A percentile compares a stretch with the other conserved stretches of the same genome.
Conservation (phyloP, 2,329 filamentous ascomycete genomes). For the Sclerotinia minor region DNA sequence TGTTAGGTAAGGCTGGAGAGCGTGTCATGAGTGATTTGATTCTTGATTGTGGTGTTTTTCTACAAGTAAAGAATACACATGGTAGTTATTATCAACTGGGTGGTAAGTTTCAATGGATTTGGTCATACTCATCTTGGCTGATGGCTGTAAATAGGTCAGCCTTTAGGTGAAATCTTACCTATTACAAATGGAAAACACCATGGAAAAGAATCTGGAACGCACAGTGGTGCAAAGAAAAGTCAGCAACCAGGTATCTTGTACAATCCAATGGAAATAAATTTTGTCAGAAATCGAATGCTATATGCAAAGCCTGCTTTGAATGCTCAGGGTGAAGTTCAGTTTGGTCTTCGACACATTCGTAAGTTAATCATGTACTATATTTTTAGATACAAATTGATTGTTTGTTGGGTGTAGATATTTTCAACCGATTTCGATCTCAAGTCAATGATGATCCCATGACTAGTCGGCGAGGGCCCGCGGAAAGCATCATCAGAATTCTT, state of each 20-base stretch:
- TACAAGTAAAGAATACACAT: slow-evolving; percentile 56
- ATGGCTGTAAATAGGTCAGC: slow-evolving; percentile 32
- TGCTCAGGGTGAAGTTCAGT: slow-evolving; percentile 63
- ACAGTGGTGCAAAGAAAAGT: background rate
- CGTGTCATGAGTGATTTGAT: slow-evolving; percentile 76
- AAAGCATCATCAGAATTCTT: slow-evolving; percentile 69
- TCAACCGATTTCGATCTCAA: slow-evolving; percentile 64
- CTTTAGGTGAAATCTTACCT: slow-evolving; percentile 37
- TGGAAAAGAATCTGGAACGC: background rate
- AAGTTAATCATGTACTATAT: slow-evolving; percentile 43
- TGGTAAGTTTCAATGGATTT: slow-evolving; percentile 51
- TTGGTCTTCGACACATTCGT: slow-evolving; percentile 82
- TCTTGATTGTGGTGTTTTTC: slow-evolving; percentile 75
- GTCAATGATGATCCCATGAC: background rate
- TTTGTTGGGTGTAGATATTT: slow-evolving; percentile 60
- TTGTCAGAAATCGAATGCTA: slow-evolving; percentile 82
- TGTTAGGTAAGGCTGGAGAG: slow-evolving; percentile 76
- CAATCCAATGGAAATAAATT: slow-evolving; percentile 59
- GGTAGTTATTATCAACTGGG: slow-evolving; percentile 77
- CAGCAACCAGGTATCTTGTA: slow-evolving; percentile 35
- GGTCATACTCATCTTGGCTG: slow-evolving; percentile 25
- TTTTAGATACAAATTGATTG: slow-evolving; percentile 33
- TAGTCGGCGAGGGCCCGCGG: slow-evolving; percentile 6
- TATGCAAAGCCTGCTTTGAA: slow-evolving; percentile 77
- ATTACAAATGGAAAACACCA: slow-evolving; percentile 24